A percentile compares a stretch with the other conserved stretches of the same genome.
Conservation (phyloP, 257 asterid species). For the Solanum sparsipilum region DNA sequence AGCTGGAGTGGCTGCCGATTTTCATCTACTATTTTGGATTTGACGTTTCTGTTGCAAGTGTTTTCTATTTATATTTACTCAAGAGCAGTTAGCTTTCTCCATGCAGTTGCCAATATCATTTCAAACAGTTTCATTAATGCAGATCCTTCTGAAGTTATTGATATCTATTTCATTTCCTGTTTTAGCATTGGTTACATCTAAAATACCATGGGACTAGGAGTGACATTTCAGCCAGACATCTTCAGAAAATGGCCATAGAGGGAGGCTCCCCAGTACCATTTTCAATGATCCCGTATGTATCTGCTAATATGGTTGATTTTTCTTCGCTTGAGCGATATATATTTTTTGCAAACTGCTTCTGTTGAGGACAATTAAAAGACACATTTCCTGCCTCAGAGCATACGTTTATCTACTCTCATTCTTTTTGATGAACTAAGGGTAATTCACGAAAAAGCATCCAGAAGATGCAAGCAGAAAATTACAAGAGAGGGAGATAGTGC, state of each 20-base stretch:
- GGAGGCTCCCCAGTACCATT: constrained; percentile 40
- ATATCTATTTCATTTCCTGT: background rate
- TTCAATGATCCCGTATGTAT: constrained; percentile 65
- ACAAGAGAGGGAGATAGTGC: background rate
- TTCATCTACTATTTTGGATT: background rate
- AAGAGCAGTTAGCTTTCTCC: background rate
- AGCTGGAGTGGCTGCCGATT: background rate
- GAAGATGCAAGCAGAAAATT: background rate
- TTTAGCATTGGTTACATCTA: constrained; percentile 72
- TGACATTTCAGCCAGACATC: constrained; percentile 38
- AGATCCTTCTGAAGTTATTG: background rate
- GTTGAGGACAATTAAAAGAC: background rate
- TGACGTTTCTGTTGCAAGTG: background rate
- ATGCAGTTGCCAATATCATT: background rate
- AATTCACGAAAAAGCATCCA: background rate
- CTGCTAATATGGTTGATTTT: background rate
- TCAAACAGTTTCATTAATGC: background rate
- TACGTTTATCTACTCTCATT: background rate
- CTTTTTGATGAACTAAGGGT: background rate
- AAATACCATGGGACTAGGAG: constrained; percentile 53
- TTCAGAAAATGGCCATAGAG: constrained; percentile 34
- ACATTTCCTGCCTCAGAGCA: background rate
- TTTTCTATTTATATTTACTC: background rate
- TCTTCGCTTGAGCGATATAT: background rate
- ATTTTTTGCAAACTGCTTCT: background rate